Percentiles rank a stretch among this genome's conserved stretches.
Evolutionary conservation across 768 basidiomycete species (phyloP).

Genomic region (Boletus vermiculosoides): DNA sequence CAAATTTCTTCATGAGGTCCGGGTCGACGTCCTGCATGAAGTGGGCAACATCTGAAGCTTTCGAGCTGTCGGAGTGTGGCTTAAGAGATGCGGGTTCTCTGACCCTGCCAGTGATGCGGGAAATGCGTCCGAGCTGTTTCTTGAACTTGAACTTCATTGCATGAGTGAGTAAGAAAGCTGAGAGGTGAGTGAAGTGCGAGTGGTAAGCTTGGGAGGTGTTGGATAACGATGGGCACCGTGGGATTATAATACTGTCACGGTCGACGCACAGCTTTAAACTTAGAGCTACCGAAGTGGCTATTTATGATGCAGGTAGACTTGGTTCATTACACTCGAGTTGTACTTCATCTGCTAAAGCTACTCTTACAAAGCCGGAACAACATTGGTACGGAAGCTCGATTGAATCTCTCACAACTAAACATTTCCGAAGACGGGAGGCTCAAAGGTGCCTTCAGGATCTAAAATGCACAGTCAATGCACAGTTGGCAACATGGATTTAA

Average conservation of each 20-base stretch:
- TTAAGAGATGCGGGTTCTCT: neutral
- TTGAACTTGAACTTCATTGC: too few relatives aligned
- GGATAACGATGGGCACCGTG: too few relatives aligned
- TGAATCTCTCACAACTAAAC: neutral
- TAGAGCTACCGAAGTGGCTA: too few relatives aligned
- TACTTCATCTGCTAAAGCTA: neutral
- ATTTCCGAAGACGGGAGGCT: slow-evolving; percentile 42
- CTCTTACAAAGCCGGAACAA: slow-evolving; percentile 2
- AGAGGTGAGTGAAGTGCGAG: too few relatives aligned
- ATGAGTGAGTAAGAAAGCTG: too few relatives aligned
- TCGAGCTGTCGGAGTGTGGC: neutral
- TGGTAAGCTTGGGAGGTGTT: too few relatives aligned
- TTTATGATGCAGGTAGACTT: neutral
- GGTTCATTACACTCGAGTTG: neutral
- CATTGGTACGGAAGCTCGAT: neutral
- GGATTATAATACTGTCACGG: too few relatives aligned
- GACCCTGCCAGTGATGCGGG: neutral
- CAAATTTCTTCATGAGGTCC: neutral
- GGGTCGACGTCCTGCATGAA: neutral
- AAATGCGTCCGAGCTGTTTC: too few relatives aligned
- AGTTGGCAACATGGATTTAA: too few relatives aligned
- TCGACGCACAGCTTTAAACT: too few relatives aligned
- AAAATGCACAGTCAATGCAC: neutral
- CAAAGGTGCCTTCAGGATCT: slow-evolving; percentile 42
- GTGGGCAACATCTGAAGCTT: too few relatives aligned